Conservation (phyloP, 2,329 filamentous ascomycete genomes). For the Proliferodiscus dingleyae region DNA sequence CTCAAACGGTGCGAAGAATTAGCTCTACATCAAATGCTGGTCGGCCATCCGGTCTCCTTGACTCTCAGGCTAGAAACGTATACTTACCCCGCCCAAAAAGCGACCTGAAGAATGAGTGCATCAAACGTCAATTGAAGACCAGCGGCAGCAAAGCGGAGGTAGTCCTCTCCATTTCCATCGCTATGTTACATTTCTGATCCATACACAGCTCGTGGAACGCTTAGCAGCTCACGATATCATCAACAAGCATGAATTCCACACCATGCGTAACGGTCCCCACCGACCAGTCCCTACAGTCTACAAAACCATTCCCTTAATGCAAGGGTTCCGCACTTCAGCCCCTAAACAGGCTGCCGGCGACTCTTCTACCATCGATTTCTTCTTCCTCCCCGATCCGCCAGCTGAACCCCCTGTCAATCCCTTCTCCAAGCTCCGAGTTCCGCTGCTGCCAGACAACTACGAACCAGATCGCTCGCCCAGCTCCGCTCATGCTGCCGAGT, state of each 20-base stretch:
- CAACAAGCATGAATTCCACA: conserved; percentile 24
- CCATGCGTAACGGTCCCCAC: conserved; percentile 9
- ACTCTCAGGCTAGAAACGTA: conserved; percentile 17
- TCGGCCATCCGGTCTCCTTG: conserved; percentile 22
- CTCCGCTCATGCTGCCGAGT: conserved; percentile 40
- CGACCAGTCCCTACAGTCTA: conserved; percentile 36
- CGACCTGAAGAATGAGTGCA: conserved; percentile 26
- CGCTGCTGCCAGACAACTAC: conserved; percentile 57
- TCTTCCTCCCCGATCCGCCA: conserved; percentile 46
- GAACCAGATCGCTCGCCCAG: conserved; percentile 23
- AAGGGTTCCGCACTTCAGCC: conserved; percentile 52
- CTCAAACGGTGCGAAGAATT: conserved; percentile 22
- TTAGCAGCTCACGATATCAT: conserved; percentile 24
- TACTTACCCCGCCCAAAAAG: conserved; percentile 26
- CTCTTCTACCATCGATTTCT: conserved; percentile 38
- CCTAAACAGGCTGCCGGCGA: conserved; percentile 33
- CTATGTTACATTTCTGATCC: neutral
- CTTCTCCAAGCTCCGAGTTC: conserved; percentile 46
- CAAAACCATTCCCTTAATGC: conserved; percentile 54
- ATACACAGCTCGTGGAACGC: conserved; percentile 24
- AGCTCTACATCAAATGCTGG: conserved; percentile 22
- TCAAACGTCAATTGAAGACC: conserved; percentile 20
- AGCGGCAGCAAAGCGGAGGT: conserved; percentile 28
- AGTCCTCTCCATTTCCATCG: neutral
- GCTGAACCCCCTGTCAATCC: conserved; percentile 24